Conservation (phyloP, 1,139 yeast genomes). For the Hyphopichia khmerensis region DNA sequence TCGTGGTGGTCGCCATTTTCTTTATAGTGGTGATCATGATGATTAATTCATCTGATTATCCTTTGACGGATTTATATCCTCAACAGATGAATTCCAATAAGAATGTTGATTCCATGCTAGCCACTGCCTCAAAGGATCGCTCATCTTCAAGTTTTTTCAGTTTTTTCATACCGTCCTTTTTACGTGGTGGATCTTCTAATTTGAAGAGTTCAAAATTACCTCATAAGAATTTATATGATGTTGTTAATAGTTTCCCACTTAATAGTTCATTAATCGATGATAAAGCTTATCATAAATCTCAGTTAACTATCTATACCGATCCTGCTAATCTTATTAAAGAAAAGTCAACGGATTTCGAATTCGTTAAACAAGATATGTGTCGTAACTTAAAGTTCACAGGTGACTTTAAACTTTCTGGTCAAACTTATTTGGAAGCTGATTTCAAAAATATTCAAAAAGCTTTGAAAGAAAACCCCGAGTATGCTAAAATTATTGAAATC, state of each 20-base stretch:
- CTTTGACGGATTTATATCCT: background rate
- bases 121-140: background rate
- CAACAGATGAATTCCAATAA: background rate
- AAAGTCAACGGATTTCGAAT: constrained; percentile 10
- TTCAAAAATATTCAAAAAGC: constrained; percentile 13
- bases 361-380: constrained; percentile 15
- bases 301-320: constrained; percentile 19
- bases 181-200: background rate
- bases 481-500: constrained; percentile 14
- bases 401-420: constrained; percentile 15
- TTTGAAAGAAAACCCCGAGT: constrained; percentile 12
- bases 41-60: constrained; percentile 6
- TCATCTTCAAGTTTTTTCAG: background rate
- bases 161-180: background rate
- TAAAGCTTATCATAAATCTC: background rate
- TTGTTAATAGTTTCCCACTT: constrained; percentile 10
- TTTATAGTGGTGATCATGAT: constrained; percentile 7
- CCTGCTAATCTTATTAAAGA: constrained; percentile 12
- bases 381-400: constrained; percentile 12
- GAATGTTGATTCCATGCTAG: background rate
- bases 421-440: constrained; percentile 17
- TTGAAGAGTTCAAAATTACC: background rate
- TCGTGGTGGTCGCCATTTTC: constrained; percentile 9
- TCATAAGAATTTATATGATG: background rate
- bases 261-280: constrained; percentile 4